Evolutionary conservation across 805 yeast genomes (phyloP).

Genomic region (Wickerhamomyces kurtzmanii): DNA sequence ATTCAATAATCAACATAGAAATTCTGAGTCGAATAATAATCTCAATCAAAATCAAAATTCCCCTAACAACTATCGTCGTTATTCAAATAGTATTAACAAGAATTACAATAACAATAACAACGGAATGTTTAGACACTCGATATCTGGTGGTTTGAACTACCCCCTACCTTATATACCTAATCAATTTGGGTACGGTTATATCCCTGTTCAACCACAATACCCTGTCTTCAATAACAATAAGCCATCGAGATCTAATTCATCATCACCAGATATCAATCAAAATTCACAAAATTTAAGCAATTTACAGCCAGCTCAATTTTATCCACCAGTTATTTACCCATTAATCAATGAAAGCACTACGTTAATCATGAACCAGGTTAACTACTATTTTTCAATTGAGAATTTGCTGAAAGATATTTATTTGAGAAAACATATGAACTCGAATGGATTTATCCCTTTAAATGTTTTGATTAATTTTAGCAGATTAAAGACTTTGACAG

Average conservation of each 20-base stretch:
- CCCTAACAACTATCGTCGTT: constrained; percentile 1
- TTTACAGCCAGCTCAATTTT: background rate
- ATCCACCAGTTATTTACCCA: constrained; percentile 4
- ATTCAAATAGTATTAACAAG: constrained; percentile 8
- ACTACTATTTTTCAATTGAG: constrained; percentile 84
- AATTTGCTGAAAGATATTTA: constrained; percentile 79
- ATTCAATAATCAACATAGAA: constrained; percentile 9
- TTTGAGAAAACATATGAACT: constrained; percentile 73
- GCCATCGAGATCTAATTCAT: constrained; percentile 21
- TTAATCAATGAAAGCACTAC: constrained; percentile 15
- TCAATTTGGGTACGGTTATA: too few species aligned
- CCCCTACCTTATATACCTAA: constrained; percentile 1
- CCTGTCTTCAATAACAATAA: constrained; percentile 18
- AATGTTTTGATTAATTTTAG: constrained; percentile 57
- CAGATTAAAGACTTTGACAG: constrained; percentile 60
- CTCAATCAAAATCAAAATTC: constrained; percentile 1
- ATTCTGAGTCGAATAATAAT: constrained; percentile 10
- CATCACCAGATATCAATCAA: too few species aligned
- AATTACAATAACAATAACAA: constrained; percentile 3
- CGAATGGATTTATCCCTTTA: constrained; percentile 64
- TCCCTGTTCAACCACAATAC: constrained; percentile 7
- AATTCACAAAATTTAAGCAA: background rate
- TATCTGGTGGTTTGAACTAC: constrained; percentile 5
- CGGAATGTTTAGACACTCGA: constrained; percentile 13
- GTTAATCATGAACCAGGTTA: constrained; percentile 50